Evolutionary conservation across 164 flowering plant species (phyloP), one percentile per base, ranked within the genome.

Genomic region (Dillenia turbinata): DNA sequence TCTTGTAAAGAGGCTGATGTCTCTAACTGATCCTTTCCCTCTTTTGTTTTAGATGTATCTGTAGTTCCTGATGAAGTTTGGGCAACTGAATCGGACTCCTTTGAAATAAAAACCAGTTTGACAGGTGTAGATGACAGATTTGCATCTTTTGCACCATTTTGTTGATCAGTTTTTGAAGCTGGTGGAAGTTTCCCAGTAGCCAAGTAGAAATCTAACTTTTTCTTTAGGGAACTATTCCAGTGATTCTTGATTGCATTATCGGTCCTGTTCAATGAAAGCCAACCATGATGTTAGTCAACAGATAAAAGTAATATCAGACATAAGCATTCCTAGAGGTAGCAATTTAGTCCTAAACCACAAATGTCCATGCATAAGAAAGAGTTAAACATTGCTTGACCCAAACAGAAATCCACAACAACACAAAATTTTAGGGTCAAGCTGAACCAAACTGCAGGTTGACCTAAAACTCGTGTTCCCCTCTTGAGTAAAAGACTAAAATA

Each of bases 211-310:
- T 88, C 94, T 52, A 86, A 54, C 70, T 92, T 88, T 69, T 90
- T 89, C 88, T 84, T 92, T 68, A 95, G 74, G 59, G 96, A 92
- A 73, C 97, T 95, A 76, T 92, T 92, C 99, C 97, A 95, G 72
- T 92, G 99, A 75, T 95, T 95, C 84, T 91, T 92, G 71, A 92
- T 95, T 57, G 97, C 76, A 65, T 92, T 95, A 60, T 95, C 97
- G 62, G 97, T 95, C 87, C 99, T 94, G 86, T 70, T 77, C 43
- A 47, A 40, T 59, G 16, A 55, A 67, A 62, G 40, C 5, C 40
- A 33, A 33, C 40, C 40, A 33, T 33, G 40, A 33, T 33, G 40
- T 33, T 33, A 26, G 5, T 26, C 4, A 6, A 33, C 40, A 33
- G 40, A 33, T 33, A 33, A 4, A 33, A 33, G 40, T 19, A 19